These are phyloP conservation scores for Kazachstania martiniae DNA, from an alignment of 805 yeast genomes.

Conservation along the genomic window DNA sequence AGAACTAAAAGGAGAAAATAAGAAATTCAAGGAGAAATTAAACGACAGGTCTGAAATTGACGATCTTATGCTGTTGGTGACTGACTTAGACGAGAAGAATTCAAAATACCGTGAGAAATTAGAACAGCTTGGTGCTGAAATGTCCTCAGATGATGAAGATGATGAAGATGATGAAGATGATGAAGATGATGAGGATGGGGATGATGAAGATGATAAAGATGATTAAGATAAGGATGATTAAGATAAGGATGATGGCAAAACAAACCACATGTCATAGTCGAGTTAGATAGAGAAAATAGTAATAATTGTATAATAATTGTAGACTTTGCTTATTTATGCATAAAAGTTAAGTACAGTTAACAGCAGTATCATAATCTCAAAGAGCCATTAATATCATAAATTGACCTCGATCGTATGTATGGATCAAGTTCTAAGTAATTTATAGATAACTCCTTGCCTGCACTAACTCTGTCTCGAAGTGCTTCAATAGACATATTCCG, in stretches of 20 bases:
- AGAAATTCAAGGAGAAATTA: constrained; percentile 5
- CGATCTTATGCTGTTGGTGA: constrained; percentile 64
- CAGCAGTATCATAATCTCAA: constrained; percentile 25
- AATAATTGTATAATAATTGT: too few relatives aligned
- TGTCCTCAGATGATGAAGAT: constrained; percentile 62
- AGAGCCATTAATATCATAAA: constrained; percentile 63
- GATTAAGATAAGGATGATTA: too few relatives aligned
- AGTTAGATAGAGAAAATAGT: too few relatives aligned
- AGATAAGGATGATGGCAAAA: too few relatives aligned
- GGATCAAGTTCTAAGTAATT: constrained; percentile 69
- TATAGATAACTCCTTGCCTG: constrained; percentile 41
- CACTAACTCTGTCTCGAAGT: constrained; percentile 39
- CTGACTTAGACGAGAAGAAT: constrained; percentile 65
- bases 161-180: constrained; percentile 56
- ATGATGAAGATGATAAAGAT: constrained; percentile 19
- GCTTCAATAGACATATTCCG: neutral
- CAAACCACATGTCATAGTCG: too few relatives aligned
- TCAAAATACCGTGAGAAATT: constrained; percentile 44
- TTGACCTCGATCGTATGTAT: constrained; percentile 63
- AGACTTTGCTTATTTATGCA: too few relatives aligned
- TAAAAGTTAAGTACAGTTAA: too few relatives aligned
- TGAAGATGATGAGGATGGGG: constrained; percentile 29
- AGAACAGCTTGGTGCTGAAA: constrained; percentile 42
- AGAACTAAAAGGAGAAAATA: constrained; percentile 3
- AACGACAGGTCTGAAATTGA: constrained; percentile 32